phyloP scores from a whole-genome alignment of 805 yeast genomes.

The Nakazawaea ernobii region DNA sequence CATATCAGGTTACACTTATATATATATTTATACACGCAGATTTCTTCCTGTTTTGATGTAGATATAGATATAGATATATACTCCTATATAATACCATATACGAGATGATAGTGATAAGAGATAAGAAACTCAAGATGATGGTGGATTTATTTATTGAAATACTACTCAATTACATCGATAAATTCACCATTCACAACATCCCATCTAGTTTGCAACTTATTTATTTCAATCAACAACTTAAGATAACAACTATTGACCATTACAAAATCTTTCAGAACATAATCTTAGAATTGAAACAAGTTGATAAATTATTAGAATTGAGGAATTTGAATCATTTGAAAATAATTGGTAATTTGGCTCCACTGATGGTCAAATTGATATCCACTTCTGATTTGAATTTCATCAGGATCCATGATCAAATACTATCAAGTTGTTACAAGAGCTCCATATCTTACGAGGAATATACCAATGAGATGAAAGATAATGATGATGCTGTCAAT shows the following conservation, averaged over 20 bases:
- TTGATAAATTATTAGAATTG: constrained; percentile 1
- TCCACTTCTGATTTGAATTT: neutral
- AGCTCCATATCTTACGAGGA: constrained; percentile 7
- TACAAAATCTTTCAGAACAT: neutral
- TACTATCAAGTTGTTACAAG: neutral
- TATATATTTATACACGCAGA: no score
- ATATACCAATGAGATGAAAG: neutral
- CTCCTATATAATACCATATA: neutral
- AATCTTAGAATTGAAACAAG: neutral
- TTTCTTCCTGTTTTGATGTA: no score
- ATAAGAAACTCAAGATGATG: neutral
- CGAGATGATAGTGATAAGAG: constrained; percentile 1
- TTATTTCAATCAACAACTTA: constrained; percentile 1
- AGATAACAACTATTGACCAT: neutral
- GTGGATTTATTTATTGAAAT: constrained; percentile 1
- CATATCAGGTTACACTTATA: no score
- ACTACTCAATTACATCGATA: constrained; percentile 9
- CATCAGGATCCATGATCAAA: constrained; percentile 2
- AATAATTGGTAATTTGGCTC: constrained; percentile 3
- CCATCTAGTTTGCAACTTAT: constrained; percentile 3
- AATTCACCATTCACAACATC: constrained; percentile 6
- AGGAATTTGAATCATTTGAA: constrained; percentile 2
- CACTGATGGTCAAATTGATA: neutral
- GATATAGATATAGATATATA: no score
- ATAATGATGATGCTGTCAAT: neutral